These are phyloP conservation scores for Knufia petricola DNA, from an alignment of 2,329 filamentous ascomycete genomes.

Conservation along the genomic window DNA sequence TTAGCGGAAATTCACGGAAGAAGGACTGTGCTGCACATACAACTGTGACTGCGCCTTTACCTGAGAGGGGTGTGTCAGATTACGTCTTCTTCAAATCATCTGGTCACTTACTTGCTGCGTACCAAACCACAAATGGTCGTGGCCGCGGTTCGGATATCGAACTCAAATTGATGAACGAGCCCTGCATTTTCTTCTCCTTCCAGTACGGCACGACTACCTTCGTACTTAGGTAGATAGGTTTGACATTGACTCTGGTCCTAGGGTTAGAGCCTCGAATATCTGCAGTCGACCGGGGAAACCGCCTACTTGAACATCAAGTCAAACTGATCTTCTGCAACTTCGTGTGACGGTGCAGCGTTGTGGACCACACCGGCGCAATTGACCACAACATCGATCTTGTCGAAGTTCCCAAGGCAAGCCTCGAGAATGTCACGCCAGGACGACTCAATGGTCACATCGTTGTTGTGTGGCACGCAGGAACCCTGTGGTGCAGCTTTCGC, in stretches of 20 bases:
- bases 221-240: slow-evolving; percentile 18
- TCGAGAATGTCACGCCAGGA: slow-evolving; percentile 14
- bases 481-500: slow-evolving; percentile 3
- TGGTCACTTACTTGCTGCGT: slow-evolving; percentile 13
- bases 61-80: background rate
- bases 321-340: slow-evolving; percentile 17
- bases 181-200: slow-evolving; percentile 14
- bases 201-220: slow-evolving; percentile 19
- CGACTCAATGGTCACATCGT: slow-evolving; percentile 13
- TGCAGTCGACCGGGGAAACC: background rate
- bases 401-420: slow-evolving; percentile 2
- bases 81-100: background rate
- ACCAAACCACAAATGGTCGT: slow-evolving; percentile 19
- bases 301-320: slow-evolving; percentile 14
- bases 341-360: slow-evolving; percentile 13
- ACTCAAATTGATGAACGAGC: slow-evolving; percentile 17
- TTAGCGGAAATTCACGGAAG: background rate
- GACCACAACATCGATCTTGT: slow-evolving; percentile 15
- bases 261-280: background rate
- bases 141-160: slow-evolving; percentile 17
- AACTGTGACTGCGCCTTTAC: slow-evolving; percentile 16
- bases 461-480: slow-evolving; percentile 3
- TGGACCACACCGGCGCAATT: slow-evolving; percentile 17
- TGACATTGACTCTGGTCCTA: slow-evolving; percentile 14
- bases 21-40: slow-evolving; percentile 3